phyloP scores from a whole-genome alignment of 768 basidiomycete genomes.

The Chiua virens region DNA sequence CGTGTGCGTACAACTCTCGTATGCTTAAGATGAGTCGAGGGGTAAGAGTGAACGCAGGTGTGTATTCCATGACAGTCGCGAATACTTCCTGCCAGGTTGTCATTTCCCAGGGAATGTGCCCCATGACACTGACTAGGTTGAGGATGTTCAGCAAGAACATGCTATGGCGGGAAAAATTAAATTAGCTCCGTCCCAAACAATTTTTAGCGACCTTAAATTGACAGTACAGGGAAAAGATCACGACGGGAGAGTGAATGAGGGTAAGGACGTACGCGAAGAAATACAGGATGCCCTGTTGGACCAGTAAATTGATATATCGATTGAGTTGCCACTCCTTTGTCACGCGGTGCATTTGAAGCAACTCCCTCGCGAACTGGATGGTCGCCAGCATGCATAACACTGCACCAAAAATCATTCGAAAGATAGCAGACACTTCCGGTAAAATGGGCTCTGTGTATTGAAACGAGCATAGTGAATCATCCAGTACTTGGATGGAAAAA shows the following conservation, averaged over 20 bases:
- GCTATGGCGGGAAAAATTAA: not conserved
- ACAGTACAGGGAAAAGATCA: too few species aligned
- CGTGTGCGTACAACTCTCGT: too few species aligned
- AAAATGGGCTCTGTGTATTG: not conserved
- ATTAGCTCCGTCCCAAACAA: too few species aligned
- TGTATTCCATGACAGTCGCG: not conserved
- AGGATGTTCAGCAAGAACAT: not conserved
- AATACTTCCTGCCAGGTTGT: not conserved
- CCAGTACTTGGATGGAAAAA: not conserved
- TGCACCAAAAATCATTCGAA: not conserved
- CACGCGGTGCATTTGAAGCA: not conserved
- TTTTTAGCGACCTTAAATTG: too few species aligned
- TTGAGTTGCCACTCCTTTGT: constrained; percentile 6
- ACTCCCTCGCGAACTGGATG: constrained; percentile 1
- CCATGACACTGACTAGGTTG: not conserved
- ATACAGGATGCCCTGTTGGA: constrained; percentile 8
- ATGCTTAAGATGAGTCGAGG: not conserved
- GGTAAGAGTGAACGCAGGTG: not conserved
- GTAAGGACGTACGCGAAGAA: constrained; percentile 5
- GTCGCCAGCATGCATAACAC: too few species aligned
- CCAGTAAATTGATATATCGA: constrained; percentile 5
- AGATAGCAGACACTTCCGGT: not conserved
- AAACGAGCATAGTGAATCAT: not conserved
- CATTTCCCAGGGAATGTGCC: not conserved
- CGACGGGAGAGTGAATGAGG: too few species aligned